phyloP scores from a whole-genome alignment of 139 green algal genomes.

The Raphidocelis subcapitata region DNA sequence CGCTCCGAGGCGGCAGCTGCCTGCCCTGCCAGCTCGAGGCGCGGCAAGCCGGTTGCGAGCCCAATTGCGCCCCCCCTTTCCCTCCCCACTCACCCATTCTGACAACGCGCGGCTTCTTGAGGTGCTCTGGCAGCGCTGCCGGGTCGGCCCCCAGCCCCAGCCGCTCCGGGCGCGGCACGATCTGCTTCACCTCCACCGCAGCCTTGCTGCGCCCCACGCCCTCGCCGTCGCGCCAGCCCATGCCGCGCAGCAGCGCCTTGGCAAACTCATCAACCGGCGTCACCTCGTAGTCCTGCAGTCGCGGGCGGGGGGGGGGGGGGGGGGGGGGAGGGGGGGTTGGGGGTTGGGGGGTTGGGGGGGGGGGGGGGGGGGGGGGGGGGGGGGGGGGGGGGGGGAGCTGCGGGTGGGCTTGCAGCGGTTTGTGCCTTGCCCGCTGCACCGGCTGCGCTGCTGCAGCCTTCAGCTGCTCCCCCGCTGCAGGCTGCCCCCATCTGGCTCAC shows the following conservation, averaged over 20 bases:
- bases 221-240: slow-evolving; percentile 80
- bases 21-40: no score
- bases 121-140: slow-evolving; percentile 14
- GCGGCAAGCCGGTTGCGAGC: background rate
- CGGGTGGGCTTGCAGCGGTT: no score
- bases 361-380: background rate
- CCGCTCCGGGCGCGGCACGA: slow-evolving; percentile 55
- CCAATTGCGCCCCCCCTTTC: background rate
- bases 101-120: slow-evolving; percentile 30
- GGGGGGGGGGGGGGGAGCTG: background rate
- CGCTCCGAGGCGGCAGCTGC: no score
- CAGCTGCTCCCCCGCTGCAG: no score
- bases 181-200: slow-evolving; percentile 66
- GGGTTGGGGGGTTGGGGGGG: no score
- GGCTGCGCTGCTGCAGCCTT: no score
- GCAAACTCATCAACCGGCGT: slow-evolving; percentile 85
- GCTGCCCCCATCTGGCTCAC: no score
- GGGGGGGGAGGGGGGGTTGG: background rate
- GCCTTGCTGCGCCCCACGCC: slow-evolving; percentile 56
- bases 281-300: slow-evolving; percentile 62
- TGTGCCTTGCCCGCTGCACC: no score
- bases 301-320: background rate
- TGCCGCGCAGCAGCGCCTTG: slow-evolving; percentile 75
- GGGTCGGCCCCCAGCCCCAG: slow-evolving; percentile 76
- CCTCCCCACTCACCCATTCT: slow-evolving; percentile 45